A percentile compares a stretch with the other conserved stretches of the same genome.
These are phyloP conservation scores for Stachybotrys chlorohalonatus DNA, from an alignment of 2,329 filamentous ascomycete genomes.

Conservation along the genomic window DNA sequence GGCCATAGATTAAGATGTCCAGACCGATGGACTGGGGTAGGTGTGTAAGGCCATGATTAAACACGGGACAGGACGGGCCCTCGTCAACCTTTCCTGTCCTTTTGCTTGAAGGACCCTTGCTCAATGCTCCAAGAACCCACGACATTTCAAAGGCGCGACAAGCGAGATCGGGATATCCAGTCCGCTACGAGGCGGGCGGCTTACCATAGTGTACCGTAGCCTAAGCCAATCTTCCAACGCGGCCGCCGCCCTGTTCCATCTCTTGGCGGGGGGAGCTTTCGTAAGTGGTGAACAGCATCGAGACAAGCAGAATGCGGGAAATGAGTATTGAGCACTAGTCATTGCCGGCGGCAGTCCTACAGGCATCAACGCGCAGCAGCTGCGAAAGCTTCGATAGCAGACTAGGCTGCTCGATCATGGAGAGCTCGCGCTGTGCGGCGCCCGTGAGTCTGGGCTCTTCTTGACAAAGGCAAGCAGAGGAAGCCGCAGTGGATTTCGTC, in stretches of 20 bases:
- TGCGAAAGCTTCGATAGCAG: not conserved
- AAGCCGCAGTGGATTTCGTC: too few relatives aligned
- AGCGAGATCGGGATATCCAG: not conserved
- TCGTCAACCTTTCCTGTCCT: not conserved
- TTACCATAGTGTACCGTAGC: not conserved
- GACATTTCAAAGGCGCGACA: not conserved
- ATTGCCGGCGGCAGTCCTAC: not conserved
- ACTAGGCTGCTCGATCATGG: not conserved
- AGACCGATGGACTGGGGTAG: not conserved
- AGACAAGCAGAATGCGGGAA: not conserved
- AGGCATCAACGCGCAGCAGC: not conserved
- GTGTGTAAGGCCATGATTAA: not conserved
- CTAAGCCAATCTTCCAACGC: not conserved
- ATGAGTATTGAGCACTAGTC: not conserved
- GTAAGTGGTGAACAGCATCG: not conserved
- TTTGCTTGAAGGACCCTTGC: not conserved
- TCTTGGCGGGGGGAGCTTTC: not conserved
- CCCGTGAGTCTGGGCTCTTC: too few relatives aligned
- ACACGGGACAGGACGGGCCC: not conserved
- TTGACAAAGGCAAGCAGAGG: too few relatives aligned
- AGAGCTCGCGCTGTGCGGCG: not conserved
- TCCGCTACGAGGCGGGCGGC: not conserved
- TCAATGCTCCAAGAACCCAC: not conserved
- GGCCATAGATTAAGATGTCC: not conserved
- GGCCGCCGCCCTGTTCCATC: not conserved